A percentile compares a stretch with the other conserved stretches of the same genome.
These are phyloP conservation scores for Chamaecrista fasciculata DNA, from an alignment of 306 rosid genomes.

Conservation along the genomic window DNA sequence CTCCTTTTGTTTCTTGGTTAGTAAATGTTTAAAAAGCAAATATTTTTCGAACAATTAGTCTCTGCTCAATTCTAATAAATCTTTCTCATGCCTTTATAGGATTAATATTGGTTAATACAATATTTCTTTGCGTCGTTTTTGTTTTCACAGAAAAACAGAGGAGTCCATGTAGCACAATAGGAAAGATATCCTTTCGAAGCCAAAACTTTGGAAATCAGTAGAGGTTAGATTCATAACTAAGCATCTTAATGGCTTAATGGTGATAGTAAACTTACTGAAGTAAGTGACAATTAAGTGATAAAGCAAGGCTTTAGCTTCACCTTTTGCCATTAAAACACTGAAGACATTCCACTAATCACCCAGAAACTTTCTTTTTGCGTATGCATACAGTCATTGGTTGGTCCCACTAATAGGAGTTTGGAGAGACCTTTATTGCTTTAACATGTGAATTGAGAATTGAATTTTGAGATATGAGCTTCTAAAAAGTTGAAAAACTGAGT, in stretches of 20 bases:
- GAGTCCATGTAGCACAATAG: neutral
- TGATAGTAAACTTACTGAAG: conserved; percentile 18
- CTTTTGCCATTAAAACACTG: conserved; percentile 16
- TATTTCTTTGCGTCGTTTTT: no score
- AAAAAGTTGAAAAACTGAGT: conserved; percentile 28
- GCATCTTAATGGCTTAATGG: neutral
- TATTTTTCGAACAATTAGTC: neutral
- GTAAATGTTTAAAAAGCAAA: conserved; percentile 2
- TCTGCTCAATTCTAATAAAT: no score
- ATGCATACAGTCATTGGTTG: conserved; percentile 22
- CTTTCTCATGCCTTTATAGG: no score
- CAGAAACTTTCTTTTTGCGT: neutral
- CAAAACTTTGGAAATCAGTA: neutral
- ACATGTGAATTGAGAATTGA: conserved; percentile 30
- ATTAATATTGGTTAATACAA: no score
- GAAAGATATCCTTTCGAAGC: neutral
- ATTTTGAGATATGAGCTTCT: conserved; percentile 7
- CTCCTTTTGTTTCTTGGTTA: neutral
- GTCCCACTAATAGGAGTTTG: conserved; percentile 35
- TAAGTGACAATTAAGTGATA: conserved; percentile 8
- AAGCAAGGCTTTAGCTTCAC: conserved; percentile 36
- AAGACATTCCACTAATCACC: conserved; percentile 30
- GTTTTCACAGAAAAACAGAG: neutral
- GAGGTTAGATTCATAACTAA: conserved; percentile 3
- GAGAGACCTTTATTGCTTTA: conserved; percentile 20